Evolutionary conservation across 2,329 filamentous ascomycete genomes (phyloP), one percentile per base, ranked within the genome.

Genomic region (Ophiostoma fasciatum): DNA sequence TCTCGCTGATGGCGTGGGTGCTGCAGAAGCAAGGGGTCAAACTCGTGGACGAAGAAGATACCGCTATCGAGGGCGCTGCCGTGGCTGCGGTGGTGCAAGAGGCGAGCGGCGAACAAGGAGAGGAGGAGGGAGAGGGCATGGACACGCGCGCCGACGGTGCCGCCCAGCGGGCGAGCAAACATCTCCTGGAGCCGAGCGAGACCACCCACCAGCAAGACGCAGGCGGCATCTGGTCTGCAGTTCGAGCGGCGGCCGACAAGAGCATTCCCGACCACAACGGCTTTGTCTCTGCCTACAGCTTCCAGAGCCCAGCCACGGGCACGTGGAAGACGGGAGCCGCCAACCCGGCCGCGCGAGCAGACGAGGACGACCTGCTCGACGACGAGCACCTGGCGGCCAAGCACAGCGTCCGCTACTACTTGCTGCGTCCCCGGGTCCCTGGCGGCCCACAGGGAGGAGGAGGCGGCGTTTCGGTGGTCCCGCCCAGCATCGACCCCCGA

Each of bases 341-440:
- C 21, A 22, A 11, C 8, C 17, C 18, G 9, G 35, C n/a, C 28
- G 46, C 1, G 33, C 10, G 17, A 39, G 9, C 29, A 28, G 13
- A 35, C 29, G 27, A 47, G 42, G 8, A 37, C 14, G 28, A 23
- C 28, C 33, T 38, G n/a, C n/a, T n/a, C 26, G 31, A 30, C 4
- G 47, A 45, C n/a, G 51, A 48, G n/a, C 30, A 46, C 13, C 35
- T 36, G 3, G 42, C 39, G 1, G 38, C 37, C 9, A 41, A 45
- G 19, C 22, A 27, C 6, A 30, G 18, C n/a, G 48, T 45, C 42
- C 44, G 35, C 11, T 57, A 51, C 44, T 56, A 48, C 27, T 39
- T 58, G 5, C 44, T 46, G n/a, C 40, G 43, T 3, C 38, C 44
- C 13, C 36, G 22, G 4, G 14, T 37, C 11, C 33, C 31, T n/a